Percentiles rank a stretch among this genome's conserved stretches.
Evolutionary conservation across 768 basidiomycete species (phyloP).

Genomic region (Lentinula boryana): DNA sequence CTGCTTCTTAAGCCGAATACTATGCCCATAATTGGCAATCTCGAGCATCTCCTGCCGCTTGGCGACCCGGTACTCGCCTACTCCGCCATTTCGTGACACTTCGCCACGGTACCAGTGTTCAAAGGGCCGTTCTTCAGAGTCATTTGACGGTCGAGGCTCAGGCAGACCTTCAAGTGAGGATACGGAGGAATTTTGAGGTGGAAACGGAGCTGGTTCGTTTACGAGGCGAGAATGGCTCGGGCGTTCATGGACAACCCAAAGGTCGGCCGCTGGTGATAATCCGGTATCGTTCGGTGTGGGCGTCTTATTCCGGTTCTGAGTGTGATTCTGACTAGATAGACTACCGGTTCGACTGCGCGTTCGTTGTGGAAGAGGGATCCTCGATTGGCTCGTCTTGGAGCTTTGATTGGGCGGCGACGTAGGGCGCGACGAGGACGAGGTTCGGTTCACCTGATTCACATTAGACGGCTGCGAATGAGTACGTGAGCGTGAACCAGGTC

Average conservation of each 20-base stretch:
- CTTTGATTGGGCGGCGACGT: constrained; percentile 8
- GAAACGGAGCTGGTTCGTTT: constrained; percentile 62
- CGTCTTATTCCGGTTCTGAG: background rate
- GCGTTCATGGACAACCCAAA: constrained; percentile 4
- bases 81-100: constrained; percentile 81
- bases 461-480: constrained; percentile 55
- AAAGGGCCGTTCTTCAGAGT: constrained; percentile 78
- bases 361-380: constrained; percentile 40
- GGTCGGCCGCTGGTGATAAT: background rate
- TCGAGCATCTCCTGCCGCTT: constrained; percentile 80
- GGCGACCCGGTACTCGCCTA: constrained; percentile 75
- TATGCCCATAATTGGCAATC: constrained; percentile 79
- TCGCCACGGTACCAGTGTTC: constrained; percentile 92
- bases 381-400: constrained; percentile 20
- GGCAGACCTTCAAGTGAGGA: constrained; percentile 34
- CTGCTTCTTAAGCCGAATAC: constrained; percentile 16
- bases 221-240: constrained; percentile 43
- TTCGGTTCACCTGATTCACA: constrained; percentile 21
- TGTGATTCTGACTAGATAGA: constrained; percentile 6
- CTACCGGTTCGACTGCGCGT: constrained; percentile 36
- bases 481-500: constrained; percentile 38
- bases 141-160: constrained; percentile 54
- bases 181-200: constrained; percentile 30
- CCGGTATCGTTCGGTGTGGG: background rate
- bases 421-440: constrained; percentile 40